Evolutionary conservation across 148 eudicot genomes (phyloP).

Genomic region (Cornus florida): DNA sequence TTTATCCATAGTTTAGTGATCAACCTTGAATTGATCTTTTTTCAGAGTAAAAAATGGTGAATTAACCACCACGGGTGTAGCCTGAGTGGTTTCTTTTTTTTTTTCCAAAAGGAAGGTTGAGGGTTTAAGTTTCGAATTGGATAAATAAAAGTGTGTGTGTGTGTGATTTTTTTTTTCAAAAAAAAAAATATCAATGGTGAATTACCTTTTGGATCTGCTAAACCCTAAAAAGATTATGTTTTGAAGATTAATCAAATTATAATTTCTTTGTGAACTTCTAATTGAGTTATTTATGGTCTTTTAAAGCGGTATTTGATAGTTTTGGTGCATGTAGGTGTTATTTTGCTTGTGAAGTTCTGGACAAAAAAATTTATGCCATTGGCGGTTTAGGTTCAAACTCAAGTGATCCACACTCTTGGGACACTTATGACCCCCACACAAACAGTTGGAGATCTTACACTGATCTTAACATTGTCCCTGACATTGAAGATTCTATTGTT

Average conservation of each 20-base stretch:
- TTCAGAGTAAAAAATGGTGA: too few relatives aligned
- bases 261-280: background rate
- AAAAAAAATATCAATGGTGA: background rate
- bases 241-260: background rate
- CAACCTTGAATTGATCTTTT: too few relatives aligned
- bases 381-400: conserved; percentile 72
- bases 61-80: too few relatives aligned
- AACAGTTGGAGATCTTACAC: conserved; percentile 56
- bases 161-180: too few relatives aligned
- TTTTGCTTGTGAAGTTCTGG: conserved; percentile 68
- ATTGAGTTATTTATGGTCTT: background rate
- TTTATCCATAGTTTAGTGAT: background rate
- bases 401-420: conserved; percentile 68
- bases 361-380: conserved; percentile 71
- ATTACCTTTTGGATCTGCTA: conserved; percentile 1
- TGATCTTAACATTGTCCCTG: conserved; percentile 57
- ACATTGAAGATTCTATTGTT: conserved; percentile 65
- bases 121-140: too few relatives aligned
- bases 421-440: conserved; percentile 48
- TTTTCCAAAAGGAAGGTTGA: too few relatives aligned
- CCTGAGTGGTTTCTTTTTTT: too few relatives aligned
- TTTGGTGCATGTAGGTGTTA: conserved; percentile 58
- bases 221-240: background rate
- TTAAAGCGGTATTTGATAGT: conserved; percentile 4
- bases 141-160: too few relatives aligned